Evolutionary conservation across 257 asterid species (phyloP), one percentile per base, ranked within the genome.

Genomic region (Solanum sejunctum): DNA sequence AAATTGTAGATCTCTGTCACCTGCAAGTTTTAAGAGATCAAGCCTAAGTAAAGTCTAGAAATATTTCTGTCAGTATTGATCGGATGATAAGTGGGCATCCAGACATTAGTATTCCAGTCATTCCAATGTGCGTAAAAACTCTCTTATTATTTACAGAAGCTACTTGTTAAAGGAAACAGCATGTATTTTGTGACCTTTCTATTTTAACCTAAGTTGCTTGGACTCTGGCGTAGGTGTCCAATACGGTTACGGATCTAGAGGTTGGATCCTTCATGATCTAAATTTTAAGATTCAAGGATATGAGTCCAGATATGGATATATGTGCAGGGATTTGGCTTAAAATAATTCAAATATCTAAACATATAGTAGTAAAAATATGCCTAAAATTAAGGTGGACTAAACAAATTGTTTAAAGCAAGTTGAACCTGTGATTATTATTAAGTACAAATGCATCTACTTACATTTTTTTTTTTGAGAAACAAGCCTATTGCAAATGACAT

Each of bases 1-100:
- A 94, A 97, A 90, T 94, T 95, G 92, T 94, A 92, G 60, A 97
- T 91, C 93, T 97, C 99, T 20, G 88, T 92, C 84, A 94, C 98
- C 99, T 95, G 93, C 58, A 67, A 66, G 28, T 78, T 54, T 52
- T 52, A 52, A 78, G 83, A 78, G 83, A 78, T 78, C 83, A 28
- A 28, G 64, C 54, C 66, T n/a, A 78, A 78, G 64, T 9, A 58
- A 78, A 16, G 18, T 78, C 83, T 54, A 78, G 66, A 78, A 45
- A 26, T 78, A 28, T 56, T 28, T 78, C 49, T 18, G 66, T 17
- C 47, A 78, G 66, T 78, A 47, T 54, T 52, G 26, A 54, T 54
- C 32, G 57, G 64, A 78, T 5, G 49, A 78, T 5, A 78, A 51
- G 49, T 52, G 28, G 18, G 60, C 17, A 15, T 78, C 16, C 64